These are phyloP conservation scores for Dalbergia cochinchinensis DNA, from an alignment of 306 rosid genomes.

Conservation along the genomic window DNA sequence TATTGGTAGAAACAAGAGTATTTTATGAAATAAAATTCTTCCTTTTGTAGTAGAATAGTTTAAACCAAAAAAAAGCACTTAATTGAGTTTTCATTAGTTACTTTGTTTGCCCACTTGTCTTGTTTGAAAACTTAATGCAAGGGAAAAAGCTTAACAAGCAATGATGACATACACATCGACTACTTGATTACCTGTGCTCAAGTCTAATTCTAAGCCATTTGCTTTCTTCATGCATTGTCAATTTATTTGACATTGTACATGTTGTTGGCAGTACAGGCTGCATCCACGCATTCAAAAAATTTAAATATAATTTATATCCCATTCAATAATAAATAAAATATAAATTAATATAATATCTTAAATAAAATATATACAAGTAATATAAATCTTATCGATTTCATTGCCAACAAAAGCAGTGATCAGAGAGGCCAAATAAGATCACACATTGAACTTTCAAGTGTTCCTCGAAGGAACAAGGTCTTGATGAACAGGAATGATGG, in stretches of 20 bases:
- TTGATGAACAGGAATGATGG: constrained; percentile 43
- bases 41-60: too few relatives aligned
- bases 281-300: background rate
- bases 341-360: too few relatives aligned
- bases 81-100: background rate
- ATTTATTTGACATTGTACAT: background rate
- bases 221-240: constrained; percentile 11
- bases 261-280: background rate
- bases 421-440: too few relatives aligned
- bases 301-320: too few relatives aligned
- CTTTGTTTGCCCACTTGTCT: constrained; percentile 36
- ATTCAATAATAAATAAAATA: too few relatives aligned
- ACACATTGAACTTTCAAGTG: background rate
- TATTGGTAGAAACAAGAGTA: too few relatives aligned
- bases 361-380: too few relatives aligned
- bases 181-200: constrained; percentile 1
- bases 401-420: constrained; percentile 21
- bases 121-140: constrained; percentile 39
- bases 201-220: constrained; percentile 17
- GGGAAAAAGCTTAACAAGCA: constrained; percentile 13
- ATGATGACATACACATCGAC: constrained; percentile 19
- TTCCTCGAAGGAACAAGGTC: constrained; percentile 25
- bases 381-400: background rate
- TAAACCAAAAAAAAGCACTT: background rate
- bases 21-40: too few relatives aligned